These are phyloP conservation scores for Penicillium steckii DNA, from an alignment of 495 filamentous ascomycete species.

Conservation along the genomic window DNA sequence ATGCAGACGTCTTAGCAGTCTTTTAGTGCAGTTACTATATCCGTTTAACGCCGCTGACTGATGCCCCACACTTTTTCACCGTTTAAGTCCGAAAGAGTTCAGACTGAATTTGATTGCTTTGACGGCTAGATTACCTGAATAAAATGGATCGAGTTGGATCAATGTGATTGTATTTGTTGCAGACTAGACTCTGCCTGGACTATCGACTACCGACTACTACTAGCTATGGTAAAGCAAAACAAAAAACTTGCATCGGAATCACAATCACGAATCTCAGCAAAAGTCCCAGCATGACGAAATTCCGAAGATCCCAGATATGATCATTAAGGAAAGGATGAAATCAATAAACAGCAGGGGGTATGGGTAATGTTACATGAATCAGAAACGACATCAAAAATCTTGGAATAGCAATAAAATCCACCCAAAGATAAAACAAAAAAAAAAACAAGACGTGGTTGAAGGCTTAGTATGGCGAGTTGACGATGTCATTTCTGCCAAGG, in stretches of 20 bases:
- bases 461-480: conserved; percentile 76
- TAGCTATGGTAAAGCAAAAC: conserved; percentile 1
- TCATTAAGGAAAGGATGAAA: conserved; percentile 12
- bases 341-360: conserved; percentile 38
- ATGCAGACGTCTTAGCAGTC: not conserved
- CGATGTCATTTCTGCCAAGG: conserved; percentile 72
- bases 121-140: no score
- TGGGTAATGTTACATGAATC: conserved; percentile 33
- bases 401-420: conserved; percentile 1
- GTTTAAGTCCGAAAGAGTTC: not conserved
- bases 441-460: not conserved
- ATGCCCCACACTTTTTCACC: not conserved
- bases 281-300: not conserved
- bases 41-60: conserved; percentile 1
- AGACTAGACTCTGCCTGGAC: not conserved
- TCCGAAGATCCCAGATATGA: not conserved
- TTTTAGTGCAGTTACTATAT: not conserved
- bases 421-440: conserved; percentile 7
- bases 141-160: not conserved
- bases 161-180: not conserved
- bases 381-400: conserved; percentile 5
- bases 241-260: not conserved
- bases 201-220: conserved; percentile 1
- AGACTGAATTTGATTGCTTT: no score
- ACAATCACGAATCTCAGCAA: not conserved